These are phyloP conservation scores for Fusarium palustre DNA, from an alignment of 2,329 filamentous ascomycete species.

Conservation along the genomic window DNA sequence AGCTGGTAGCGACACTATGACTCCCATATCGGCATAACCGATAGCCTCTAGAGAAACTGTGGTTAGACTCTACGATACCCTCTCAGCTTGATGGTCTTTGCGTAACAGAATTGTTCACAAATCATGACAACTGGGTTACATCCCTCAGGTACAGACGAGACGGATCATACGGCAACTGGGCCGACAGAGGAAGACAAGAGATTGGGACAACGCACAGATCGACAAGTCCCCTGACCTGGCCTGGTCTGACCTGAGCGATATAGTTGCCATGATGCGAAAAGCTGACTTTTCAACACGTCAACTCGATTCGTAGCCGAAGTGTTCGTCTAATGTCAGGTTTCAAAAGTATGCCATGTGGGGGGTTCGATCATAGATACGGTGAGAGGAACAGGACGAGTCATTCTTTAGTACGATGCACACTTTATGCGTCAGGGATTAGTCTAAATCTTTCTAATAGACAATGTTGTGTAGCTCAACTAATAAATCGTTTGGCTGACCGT, in stretches of 20 bases:
- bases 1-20: neutral
- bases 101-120: neutral
- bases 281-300: slow-evolving; percentile 2
- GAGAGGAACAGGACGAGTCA: slow-evolving; percentile 18
- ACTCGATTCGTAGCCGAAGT: slow-evolving; percentile 16
- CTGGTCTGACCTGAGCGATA: neutral
- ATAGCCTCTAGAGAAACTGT: slow-evolving; percentile 3
- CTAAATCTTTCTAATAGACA: neutral
- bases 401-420: neutral
- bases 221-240: neutral
- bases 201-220: slow-evolving; percentile 20
- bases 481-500: neutral
- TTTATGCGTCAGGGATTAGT: neutral
- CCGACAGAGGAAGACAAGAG: slow-evolving; percentile 7
- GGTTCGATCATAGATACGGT: slow-evolving; percentile 26
- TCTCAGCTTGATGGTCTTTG: neutral
- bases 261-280: slow-evolving; percentile 10
- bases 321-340: slow-evolving; percentile 1
- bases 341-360: slow-evolving; percentile 19
- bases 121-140: slow-evolving; percentile 12
- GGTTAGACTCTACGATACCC: neutral
- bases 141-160: slow-evolving; percentile 17
- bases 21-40: neutral
- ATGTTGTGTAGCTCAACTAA: neutral
- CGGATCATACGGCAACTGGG: slow-evolving; percentile 24